These are phyloP conservation scores for Tetramitus jugosus DNA, from an alignment of 208 protist genomes.

Conservation along the genomic window DNA sequence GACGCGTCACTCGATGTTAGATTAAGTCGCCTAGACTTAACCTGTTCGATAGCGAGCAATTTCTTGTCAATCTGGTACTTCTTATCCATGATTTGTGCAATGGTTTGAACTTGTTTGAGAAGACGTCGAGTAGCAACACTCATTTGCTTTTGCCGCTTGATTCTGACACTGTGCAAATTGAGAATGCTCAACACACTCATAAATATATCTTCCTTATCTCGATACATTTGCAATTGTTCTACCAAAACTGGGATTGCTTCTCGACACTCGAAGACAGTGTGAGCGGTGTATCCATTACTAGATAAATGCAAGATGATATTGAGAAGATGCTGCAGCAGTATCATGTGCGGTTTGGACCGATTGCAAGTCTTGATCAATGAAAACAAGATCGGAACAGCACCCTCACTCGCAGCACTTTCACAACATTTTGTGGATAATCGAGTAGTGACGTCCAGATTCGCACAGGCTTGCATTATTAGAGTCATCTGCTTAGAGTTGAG, in stretches of 20 bases:
- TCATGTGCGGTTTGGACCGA: not conserved
- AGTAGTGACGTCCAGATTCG: not conserved
- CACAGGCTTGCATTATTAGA: slow-evolving; percentile 18
- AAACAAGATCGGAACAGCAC: slow-evolving; percentile 14
- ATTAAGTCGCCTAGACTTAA: too few species aligned
- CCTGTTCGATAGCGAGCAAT: too few species aligned
- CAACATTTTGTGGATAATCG: slow-evolving; percentile 11
- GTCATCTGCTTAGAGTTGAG: not conserved
- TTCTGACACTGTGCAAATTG: too few species aligned
- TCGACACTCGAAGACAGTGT: not conserved
- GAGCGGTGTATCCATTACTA: not conserved
- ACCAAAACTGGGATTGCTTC: not conserved
- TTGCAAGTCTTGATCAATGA: slow-evolving; percentile 8
- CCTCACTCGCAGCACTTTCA: slow-evolving; percentile 3
- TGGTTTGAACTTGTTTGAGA: too few species aligned
- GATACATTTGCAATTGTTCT: slow-evolving; percentile 11
- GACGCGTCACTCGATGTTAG: too few species aligned
- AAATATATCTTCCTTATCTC: slow-evolving; percentile 24
- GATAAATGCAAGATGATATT: slow-evolving; percentile 10
- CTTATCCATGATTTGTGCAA: too few species aligned
- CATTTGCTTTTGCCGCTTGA: too few species aligned
- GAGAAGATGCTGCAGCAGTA: slow-evolving; percentile 4
- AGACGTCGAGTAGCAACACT: too few species aligned
- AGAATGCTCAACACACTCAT: not conserved
- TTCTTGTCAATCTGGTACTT: too few species aligned